Percentiles rank a stretch among this genome's conserved stretches.
These are phyloP conservation scores for Lizanozyma gosingica DNA, from an alignment of 1,139 yeast genomes.

Conservation along the genomic window DNA sequence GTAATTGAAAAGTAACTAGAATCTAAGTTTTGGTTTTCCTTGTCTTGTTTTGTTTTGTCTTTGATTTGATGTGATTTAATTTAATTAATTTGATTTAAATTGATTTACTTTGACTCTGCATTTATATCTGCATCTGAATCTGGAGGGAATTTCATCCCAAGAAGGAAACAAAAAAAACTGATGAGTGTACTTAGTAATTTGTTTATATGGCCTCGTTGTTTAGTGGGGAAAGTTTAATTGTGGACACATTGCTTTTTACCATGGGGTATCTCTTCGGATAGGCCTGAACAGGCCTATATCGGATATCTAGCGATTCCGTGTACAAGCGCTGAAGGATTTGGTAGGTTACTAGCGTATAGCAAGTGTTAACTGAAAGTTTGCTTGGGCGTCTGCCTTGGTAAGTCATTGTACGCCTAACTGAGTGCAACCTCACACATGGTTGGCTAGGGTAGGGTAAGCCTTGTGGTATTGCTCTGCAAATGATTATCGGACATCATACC, in stretches of 20 bases:
- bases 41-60: too few species aligned
- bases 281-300: constrained; percentile 7
- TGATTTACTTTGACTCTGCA: too few species aligned
- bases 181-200: neutral
- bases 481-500: constrained; percentile 17
- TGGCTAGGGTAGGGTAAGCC: constrained; percentile 15
- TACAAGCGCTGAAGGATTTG: constrained; percentile 25
- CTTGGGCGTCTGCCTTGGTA: constrained; percentile 18
- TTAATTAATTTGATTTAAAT: too few species aligned
- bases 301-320: constrained; percentile 6
- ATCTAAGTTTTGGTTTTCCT: too few species aligned
- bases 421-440: constrained; percentile 21
- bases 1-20: too few species aligned
- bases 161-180: neutral
- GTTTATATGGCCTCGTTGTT: constrained; percentile 5
- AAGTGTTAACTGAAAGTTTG: constrained; percentile 17
- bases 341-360: constrained; percentile 28
- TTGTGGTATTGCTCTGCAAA: constrained; percentile 12
- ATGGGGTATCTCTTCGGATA: constrained; percentile 5
- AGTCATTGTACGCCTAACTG: constrained; percentile 14
- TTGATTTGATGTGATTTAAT: too few species aligned
- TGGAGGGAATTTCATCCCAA: neutral
- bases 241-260: constrained; percentile 5
- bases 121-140: too few species aligned
- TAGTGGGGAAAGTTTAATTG: constrained; percentile 6